These are phyloP conservation scores for Elsinoe ampelina DNA, from an alignment of 2,329 filamentous ascomycete genomes.

Conservation along the genomic window DNA sequence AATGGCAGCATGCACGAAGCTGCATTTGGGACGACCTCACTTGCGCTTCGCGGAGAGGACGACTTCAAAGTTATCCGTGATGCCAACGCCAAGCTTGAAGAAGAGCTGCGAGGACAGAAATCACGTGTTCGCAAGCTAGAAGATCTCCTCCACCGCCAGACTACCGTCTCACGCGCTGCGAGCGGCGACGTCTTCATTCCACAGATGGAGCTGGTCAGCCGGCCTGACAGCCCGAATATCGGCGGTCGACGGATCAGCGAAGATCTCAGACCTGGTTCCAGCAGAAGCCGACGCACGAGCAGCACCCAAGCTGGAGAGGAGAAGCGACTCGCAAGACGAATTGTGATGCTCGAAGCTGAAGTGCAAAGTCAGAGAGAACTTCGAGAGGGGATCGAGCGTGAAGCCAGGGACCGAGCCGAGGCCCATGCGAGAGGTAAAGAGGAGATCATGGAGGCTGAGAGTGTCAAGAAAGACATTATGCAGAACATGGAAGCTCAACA, in stretches of 20 bases:
- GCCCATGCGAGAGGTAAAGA: conserved; percentile 54
- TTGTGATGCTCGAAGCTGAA: conserved; percentile 66
- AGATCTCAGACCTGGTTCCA: conserved; percentile 47
- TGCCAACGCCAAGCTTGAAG: conserved; percentile 48
- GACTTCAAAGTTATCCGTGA: conserved; percentile 52
- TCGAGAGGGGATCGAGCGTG: conserved; percentile 57
- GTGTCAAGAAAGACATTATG: conserved; percentile 87
- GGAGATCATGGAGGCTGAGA: conserved; percentile 75
- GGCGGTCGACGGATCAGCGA: conserved; percentile 26
- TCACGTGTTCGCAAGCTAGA: conserved; percentile 86
- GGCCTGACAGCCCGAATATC: conserved; percentile 14
- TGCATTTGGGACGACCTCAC: conserved; percentile 74
- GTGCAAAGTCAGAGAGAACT: conserved; percentile 63
- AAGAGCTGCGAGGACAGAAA: conserved; percentile 73
- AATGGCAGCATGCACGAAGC: conserved; percentile 91
- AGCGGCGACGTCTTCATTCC: conserved; percentile 25
- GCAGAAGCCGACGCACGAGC: conserved; percentile 52
- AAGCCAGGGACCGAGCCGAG: conserved; percentile 46
- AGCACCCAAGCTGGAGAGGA: conserved; percentile 54
- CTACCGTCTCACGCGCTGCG: conserved; percentile 43
- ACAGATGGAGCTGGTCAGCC: conserved; percentile 15
- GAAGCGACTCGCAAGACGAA: conserved; percentile 50
- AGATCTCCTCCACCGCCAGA: conserved; percentile 81
- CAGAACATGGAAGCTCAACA: conserved; percentile 91
- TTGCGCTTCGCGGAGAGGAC: conserved; percentile 79